These are phyloP conservation scores for Petunia secreta DNA, from an alignment of 257 asterid species.

Conservation along the genomic window DNA sequence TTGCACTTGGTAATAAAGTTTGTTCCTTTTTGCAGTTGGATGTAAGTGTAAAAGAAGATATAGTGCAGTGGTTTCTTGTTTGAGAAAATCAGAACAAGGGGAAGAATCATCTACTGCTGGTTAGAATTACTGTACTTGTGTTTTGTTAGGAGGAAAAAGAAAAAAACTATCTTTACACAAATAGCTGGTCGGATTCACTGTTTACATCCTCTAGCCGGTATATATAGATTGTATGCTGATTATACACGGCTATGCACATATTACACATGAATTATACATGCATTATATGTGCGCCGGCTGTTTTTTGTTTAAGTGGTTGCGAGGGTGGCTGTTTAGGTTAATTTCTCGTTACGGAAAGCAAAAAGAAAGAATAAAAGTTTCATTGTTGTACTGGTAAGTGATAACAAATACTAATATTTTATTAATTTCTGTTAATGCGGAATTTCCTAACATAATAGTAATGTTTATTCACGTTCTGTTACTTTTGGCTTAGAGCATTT, in stretches of 20 bases:
- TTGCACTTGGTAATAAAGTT: neutral
- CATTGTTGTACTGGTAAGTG: neutral
- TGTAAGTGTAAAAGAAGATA: constrained; percentile 39
- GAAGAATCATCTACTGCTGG: constrained; percentile 61
- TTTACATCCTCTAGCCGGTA: no score
- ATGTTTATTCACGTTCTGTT: no score
- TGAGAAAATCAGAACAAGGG: constrained; percentile 66
- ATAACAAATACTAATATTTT: neutral
- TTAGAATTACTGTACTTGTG: constrained; percentile 23
- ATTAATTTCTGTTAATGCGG: neutral
- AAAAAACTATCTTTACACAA: neutral
- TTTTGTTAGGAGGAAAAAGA: neutral
- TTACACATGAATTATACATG: neutral
- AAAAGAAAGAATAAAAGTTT: neutral
- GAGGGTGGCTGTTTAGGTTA: neutral
- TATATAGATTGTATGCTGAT: neutral
- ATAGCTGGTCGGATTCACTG: neutral
- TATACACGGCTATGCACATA: neutral
- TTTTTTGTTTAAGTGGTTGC: neutral
- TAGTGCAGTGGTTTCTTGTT: constrained; percentile 42
- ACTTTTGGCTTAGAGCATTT: neutral
- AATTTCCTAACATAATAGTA: neutral
- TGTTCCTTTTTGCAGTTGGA: constrained; percentile 42
- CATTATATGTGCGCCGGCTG: neutral
- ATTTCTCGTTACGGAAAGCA: neutral